phyloP scores from a whole-genome alignment of 805 yeast genomes.

The Vanderwaltozyma verrucispora region DNA sequence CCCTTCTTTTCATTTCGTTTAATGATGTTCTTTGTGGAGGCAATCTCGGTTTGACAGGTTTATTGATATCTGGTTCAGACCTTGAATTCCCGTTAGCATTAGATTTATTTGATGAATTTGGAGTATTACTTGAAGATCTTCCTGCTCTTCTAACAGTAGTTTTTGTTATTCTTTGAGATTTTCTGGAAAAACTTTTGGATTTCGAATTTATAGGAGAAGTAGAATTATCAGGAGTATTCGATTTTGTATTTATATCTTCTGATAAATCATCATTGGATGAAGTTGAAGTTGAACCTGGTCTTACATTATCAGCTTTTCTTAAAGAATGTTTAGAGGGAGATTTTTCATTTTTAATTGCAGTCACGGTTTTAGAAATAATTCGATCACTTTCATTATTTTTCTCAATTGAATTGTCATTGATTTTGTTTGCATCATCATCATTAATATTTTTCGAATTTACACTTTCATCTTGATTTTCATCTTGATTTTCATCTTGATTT shows the following conservation, averaged over 20 bases:
- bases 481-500: constrained; percentile 9
- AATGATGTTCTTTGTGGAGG: constrained; percentile 69
- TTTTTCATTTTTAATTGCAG: no score
- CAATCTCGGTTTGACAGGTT: constrained; percentile 72
- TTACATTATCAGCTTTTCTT: neutral
- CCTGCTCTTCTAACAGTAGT: constrained; percentile 6
- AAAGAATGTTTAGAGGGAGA: neutral
- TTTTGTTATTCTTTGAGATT: constrained; percentile 8
- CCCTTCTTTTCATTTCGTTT: constrained; percentile 78
- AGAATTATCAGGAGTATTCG: neutral
- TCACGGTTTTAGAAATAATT: no score
- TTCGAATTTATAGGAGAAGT: neutral
- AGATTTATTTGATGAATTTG: constrained; percentile 8
- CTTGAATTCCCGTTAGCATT: no score
- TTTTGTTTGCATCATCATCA: neutral
- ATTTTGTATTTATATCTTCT: constrained; percentile 1
- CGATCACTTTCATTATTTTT: neutral
- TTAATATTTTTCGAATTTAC: no score
- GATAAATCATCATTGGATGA: neutral
- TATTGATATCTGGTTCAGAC: constrained; percentile 43
- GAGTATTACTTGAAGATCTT: constrained; percentile 12
- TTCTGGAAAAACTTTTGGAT: constrained; percentile 1
- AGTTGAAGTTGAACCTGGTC: neutral
- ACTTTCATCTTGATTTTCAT: neutral
- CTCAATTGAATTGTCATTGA: neutral